Evolutionary conservation across 169 alveolate genomes (phyloP).

Genomic region (Plasmodium billcollinsi): DNA sequence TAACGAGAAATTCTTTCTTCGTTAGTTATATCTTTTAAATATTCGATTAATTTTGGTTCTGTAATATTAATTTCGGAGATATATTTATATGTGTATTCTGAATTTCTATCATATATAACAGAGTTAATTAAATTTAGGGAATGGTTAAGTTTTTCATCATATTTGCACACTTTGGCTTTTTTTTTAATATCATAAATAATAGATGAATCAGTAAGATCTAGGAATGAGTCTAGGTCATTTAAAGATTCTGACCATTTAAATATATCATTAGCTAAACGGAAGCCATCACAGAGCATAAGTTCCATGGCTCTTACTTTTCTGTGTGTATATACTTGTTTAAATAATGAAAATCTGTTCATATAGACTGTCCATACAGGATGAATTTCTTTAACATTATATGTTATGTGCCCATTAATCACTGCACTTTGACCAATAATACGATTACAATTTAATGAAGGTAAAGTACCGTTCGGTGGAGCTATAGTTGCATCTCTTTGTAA

Average conservation of each 20-base stretch:
- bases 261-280: slow-evolving; percentile 58
- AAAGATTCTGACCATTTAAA: slow-evolving; percentile 74
- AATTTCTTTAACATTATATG: slow-evolving; percentile 81
- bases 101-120: slow-evolving; percentile 72
- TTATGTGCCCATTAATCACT: slow-evolving; percentile 80
- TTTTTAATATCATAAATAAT: slow-evolving; percentile 66
- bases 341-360: slow-evolving; percentile 84
- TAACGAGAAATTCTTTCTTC: slow-evolving; percentile 71
- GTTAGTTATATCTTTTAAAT: slow-evolving; percentile 48
- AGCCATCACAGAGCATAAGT: slow-evolving; percentile 84
- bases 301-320: slow-evolving; percentile 86
- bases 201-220: slow-evolving; percentile 58
- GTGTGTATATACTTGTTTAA: slow-evolving; percentile 87
- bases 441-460: slow-evolving; percentile 65
- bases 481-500: slow-evolving; percentile 91
- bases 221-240: slow-evolving; percentile 54
- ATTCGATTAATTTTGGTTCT: slow-evolving; percentile 53
- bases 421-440: slow-evolving; percentile 78
- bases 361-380: slow-evolving; percentile 86
- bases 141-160: slow-evolving; percentile 46
- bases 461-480: slow-evolving; percentile 81
- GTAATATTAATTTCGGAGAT: slow-evolving; percentile 65
- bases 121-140: slow-evolving; percentile 60
- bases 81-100: slow-evolving; percentile 58
- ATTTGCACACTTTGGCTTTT: slow-evolving; percentile 3